Base-by-base conservation (phyloP, 495 filamentous ascomycete genomes). In the Cercophora newfieldiana region DNA sequence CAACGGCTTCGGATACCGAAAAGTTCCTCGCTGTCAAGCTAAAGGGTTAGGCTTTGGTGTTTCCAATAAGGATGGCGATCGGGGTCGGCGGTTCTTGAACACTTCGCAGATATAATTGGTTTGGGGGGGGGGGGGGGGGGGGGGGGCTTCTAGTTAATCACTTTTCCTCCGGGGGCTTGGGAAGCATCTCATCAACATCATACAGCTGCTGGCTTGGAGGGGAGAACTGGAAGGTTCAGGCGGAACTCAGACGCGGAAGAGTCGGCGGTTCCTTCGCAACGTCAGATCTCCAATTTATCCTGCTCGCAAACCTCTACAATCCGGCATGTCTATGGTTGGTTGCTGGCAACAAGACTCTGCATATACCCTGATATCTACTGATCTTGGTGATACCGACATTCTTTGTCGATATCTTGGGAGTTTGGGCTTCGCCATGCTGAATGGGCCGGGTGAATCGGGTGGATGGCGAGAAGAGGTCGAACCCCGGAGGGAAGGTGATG, bases 31-130 rank as follows among this genome's bases (percentile, higher is more conserved):
- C 51, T 64, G 63, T 64, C 53, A 64, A 61, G 48, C 65, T 66
- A 70, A 61, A 62, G 55, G 59, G 74, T 64, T 63, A 66, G 67
- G 65, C 65, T 73, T 68, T 58, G 49, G 55, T 68, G 70, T 69
- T 70, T 71, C 64, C 29, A 47, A 70, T 55, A 64, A 55, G 65
- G 66, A 37, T 67, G 70, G 64, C 59, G 65, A 59, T 67, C 60
- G 49, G 37, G 68, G 66, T 71, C 62, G 68, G 68, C 63, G 62
- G 73, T 77, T 80, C 71, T 74, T 75, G 72, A 80, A 80, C 69
- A 76, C 70, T 68, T 68, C 65, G 67, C 68, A 74, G 72, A 73
- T 69, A 74, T 77, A 74, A 70, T 74, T 76, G 73, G 76, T 71
- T 75, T 67, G 63, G 74, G 71, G 72, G 68, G n/a, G n/a, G n/a